These are phyloP conservation scores for Albugo laibachii DNA, from an alignment of 352 stramenopile species.

Conservation along the genomic window DNA sequence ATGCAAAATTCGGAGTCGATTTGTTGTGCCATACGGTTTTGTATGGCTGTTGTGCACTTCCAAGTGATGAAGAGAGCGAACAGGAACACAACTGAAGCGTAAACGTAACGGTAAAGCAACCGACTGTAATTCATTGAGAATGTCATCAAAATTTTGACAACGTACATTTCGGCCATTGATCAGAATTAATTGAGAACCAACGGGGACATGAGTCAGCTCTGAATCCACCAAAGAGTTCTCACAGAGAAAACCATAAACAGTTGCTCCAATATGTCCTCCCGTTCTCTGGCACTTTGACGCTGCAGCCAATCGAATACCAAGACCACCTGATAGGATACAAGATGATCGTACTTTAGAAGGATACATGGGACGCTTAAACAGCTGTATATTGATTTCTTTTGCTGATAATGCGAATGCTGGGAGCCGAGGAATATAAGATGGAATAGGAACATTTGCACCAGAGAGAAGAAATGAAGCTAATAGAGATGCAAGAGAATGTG, in stretches of 20 bases:
- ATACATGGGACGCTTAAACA: conserved; percentile 26
- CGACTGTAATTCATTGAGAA: conserved; percentile 27
- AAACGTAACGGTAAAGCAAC: conserved; percentile 32
- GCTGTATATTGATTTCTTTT: conserved; percentile 45
- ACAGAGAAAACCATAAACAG: conserved; percentile 41
- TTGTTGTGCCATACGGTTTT: no score
- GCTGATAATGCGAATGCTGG: conserved; percentile 49
- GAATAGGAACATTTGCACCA: conserved; percentile 52
- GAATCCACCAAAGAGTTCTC: conserved; percentile 33
- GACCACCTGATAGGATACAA: conserved; percentile 14
- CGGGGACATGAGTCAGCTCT: conserved; percentile 24
- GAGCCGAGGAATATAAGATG: conserved; percentile 36
- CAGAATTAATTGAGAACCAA: conserved; percentile 40
- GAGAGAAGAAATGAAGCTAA: conserved; percentile 48
- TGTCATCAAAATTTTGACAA: conserved; percentile 35
- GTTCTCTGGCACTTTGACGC: conserved; percentile 27
- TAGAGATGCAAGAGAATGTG: conserved; percentile 16
- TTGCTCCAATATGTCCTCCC: conserved; percentile 36
- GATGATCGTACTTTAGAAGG: conserved; percentile 52
- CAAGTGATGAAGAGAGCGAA: no score
- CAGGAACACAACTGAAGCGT: conserved; percentile 19
- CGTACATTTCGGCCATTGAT: conserved; percentile 51
- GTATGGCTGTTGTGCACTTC: no score
- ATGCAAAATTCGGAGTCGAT: no score
- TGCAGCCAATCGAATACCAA: conserved; percentile 36